Conservation (phyloP, 495 filamentous ascomycete genomes). For the Chlorociboria aeruginascens region DNA sequence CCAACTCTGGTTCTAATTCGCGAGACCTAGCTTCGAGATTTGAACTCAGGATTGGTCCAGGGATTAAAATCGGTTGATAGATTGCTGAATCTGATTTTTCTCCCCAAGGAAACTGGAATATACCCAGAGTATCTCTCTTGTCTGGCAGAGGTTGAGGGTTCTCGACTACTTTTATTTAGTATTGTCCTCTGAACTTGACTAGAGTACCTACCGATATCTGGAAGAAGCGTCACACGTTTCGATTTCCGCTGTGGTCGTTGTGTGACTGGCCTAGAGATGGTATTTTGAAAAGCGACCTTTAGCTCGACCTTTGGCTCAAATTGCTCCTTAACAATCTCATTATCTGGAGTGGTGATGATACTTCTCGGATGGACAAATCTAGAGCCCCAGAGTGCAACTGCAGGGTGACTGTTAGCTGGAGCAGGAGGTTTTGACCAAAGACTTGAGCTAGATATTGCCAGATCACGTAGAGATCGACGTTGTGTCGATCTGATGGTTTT, state of each 20-base stretch:
- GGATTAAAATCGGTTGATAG: constrained; percentile 13
- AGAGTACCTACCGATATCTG: constrained; percentile 31
- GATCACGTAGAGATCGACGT: constrained; percentile 3
- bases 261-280: constrained; percentile 1
- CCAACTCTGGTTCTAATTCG: constrained; percentile 23
- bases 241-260: constrained; percentile 32
- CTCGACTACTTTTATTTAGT: constrained; percentile 25
- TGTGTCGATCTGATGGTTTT: constrained; percentile 16
- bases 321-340: too few relatives aligned
- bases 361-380: constrained; percentile 17
- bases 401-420: constrained; percentile 11
- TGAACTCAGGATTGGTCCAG: constrained; percentile 9
- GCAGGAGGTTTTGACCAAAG: constrained; percentile 18
- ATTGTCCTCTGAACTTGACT: neutral
- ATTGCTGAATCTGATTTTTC: constrained; percentile 37
- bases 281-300: too few relatives aligned
- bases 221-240: constrained; percentile 38
- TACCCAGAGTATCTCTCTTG: constrained; percentile 37
- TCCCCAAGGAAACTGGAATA: constrained; percentile 48
- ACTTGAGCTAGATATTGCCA: constrained; percentile 14
- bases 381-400: constrained; percentile 19
- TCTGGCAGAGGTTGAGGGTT: constrained; percentile 39
- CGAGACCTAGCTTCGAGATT: constrained; percentile 23
- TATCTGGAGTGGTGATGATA: neutral
- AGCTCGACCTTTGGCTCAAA: too few relatives aligned